These are phyloP conservation scores for Xylariaceae sp. DNA, from an alignment of 2,329 filamentous ascomycete species.

Conservation along the genomic window DNA sequence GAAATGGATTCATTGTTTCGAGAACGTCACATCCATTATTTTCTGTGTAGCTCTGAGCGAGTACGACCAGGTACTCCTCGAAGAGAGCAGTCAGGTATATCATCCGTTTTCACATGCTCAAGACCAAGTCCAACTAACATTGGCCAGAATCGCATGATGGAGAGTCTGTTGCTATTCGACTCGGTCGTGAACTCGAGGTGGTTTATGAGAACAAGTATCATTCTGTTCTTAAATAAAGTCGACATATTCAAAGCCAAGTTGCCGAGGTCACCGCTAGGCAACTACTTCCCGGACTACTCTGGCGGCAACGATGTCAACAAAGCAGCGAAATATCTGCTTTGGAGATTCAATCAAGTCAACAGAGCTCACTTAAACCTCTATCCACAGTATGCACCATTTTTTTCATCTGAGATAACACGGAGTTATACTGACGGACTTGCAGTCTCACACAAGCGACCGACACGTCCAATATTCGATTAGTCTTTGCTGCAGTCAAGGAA, in stretches of 20 bases:
- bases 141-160: constrained; percentile 95
- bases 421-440: constrained; percentile 22
- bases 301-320: constrained; percentile 97
- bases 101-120: neutral
- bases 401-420: neutral
- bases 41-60: constrained; percentile 98
- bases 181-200: constrained; percentile 97
- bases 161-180: constrained; percentile 91
- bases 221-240: constrained; percentile 97
- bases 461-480: constrained; percentile 94
- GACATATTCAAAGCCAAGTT: constrained; percentile 97
- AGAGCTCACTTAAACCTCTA: constrained; percentile 93
- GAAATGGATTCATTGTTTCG: constrained; percentile 99
- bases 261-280: constrained; percentile 77
- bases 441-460: constrained; percentile 98
- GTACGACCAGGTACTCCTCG: constrained; percentile 93
- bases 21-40: constrained; percentile 98
- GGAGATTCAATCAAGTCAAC: constrained; percentile 99
- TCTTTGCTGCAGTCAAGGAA: constrained; percentile 97
- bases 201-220: constrained; percentile 99
- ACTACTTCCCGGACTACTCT: constrained; percentile 97
- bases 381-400: constrained; percentile 73
- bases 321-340: constrained; percentile 93
- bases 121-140: neutral
- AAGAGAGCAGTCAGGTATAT: constrained; percentile 91